A percentile compares a stretch with the other conserved stretches of the same genome.
These are phyloP conservation scores for Erigeron canadensis DNA, from an alignment of 129 eudicot species.

Conservation along the genomic window DNA sequence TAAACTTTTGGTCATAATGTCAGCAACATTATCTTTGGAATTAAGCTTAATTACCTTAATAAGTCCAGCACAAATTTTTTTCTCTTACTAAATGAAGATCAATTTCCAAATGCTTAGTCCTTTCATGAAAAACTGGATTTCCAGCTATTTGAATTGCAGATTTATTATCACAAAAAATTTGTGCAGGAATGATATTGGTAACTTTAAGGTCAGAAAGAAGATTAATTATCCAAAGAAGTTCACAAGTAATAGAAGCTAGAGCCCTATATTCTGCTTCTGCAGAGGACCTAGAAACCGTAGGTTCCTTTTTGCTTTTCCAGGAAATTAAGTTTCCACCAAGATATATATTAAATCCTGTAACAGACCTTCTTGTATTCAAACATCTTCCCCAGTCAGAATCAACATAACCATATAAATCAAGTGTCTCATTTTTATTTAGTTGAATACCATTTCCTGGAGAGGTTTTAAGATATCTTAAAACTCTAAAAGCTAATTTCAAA, in stretches of 20 bases:
- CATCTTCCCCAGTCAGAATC: background rate
- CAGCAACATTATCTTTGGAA: too few species aligned
- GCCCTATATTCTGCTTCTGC: slow-evolving; percentile 2
- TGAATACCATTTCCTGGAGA: background rate
- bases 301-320: slow-evolving; percentile 5
- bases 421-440: background rate
- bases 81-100: too few species aligned
- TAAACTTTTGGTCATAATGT: too few species aligned
- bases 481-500: background rate
- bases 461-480: background rate
- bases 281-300: background rate
- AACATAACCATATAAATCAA: background rate
- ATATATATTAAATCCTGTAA: background rate
- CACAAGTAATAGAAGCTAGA: background rate
- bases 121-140: too few species aligned
- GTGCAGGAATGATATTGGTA: background rate
- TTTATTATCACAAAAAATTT: background rate
- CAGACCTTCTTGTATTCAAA: background rate
- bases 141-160: too few species aligned
- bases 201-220: background rate
- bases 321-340: background rate
- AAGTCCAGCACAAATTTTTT: too few species aligned
- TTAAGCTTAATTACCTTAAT: too few species aligned
- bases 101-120: too few species aligned
- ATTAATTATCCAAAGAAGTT: background rate